Evolutionary conservation across 495 filamentous ascomycete genomes (phyloP).

Genomic region (Pyrenula aspistea): DNA sequence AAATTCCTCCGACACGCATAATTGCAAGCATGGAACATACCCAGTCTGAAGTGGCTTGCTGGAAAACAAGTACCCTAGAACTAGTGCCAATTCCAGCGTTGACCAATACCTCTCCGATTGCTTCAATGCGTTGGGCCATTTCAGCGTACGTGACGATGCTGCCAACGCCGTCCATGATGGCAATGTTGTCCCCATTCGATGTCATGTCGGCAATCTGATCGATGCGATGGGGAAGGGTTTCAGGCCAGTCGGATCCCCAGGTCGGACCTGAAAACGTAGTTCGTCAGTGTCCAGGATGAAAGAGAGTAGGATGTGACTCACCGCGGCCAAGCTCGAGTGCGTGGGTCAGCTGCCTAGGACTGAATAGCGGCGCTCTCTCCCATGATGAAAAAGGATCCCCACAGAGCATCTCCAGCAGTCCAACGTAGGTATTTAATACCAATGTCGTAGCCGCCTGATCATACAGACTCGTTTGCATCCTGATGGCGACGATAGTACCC

Average conservation of each 20-base stretch:
- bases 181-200: constrained; percentile 1
- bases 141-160: constrained; percentile 7
- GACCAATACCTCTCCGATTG: constrained; percentile 10
- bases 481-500: background rate
- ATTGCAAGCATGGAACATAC: constrained; percentile 41
- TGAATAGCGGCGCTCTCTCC: constrained; percentile 2
- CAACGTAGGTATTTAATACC: background rate
- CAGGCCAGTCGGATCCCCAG: constrained; percentile 14
- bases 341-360: background rate
- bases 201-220: constrained; percentile 12
- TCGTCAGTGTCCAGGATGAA: background rate
- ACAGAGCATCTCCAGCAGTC: constrained; percentile 3
- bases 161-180: constrained; percentile 10
- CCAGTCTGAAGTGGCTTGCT: constrained; percentile 26
- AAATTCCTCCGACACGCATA: constrained; percentile 30
- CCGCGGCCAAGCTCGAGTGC: constrained; percentile 12
- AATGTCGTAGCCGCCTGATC: background rate
- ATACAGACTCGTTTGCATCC: background rate
- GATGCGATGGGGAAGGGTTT: constrained; percentile 22
- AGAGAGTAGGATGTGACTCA: constrained; percentile 1
- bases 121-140: constrained; percentile 2
- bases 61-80: constrained; percentile 11
- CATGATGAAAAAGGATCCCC: background rate
- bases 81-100: constrained; percentile 6
- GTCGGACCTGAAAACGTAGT: constrained; percentile 6